These are phyloP conservation scores for Pythium aristosporum DNA, from an alignment of 352 stramenopile genomes.

Conservation along the genomic window DNA sequence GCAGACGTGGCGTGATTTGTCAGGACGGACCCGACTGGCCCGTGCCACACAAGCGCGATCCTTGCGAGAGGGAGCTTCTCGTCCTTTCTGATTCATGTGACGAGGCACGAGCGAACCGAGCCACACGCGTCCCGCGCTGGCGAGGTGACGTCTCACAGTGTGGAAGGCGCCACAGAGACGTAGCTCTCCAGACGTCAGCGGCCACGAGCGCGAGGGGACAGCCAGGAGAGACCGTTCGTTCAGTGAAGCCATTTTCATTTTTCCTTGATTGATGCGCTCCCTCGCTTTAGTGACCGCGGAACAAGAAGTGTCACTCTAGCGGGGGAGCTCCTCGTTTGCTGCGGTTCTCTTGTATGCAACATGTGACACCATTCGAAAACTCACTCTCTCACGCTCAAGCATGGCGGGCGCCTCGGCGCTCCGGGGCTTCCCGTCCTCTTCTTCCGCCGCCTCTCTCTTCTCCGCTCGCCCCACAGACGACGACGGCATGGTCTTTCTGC, in stretches of 20 bases:
- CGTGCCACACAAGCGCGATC: too few relatives aligned
- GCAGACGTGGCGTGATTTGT: background rate
- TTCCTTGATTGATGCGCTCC: background rate
- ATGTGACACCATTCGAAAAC: background rate
- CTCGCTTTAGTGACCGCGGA: background rate
- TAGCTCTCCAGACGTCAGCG: too few relatives aligned
- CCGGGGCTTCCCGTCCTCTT: background rate
- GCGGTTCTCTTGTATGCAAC: background rate
- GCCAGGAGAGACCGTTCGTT: background rate
- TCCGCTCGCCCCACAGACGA: slow-evolving; percentile 2
- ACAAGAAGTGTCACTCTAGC: slow-evolving; percentile 10
- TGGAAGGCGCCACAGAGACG: background rate
- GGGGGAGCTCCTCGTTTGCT: slow-evolving; percentile 7
- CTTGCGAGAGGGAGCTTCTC: too few relatives aligned
- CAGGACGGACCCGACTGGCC: too few relatives aligned
- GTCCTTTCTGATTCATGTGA: background rate
- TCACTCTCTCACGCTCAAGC: background rate
- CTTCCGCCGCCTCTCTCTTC: background rate
- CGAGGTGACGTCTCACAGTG: background rate
- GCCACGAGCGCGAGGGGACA: too few relatives aligned
- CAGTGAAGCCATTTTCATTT: slow-evolving; percentile 7
- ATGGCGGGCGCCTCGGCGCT: background rate
- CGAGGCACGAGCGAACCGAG: background rate
- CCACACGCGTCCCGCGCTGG: too few relatives aligned
- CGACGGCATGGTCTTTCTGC: slow-evolving; percentile 51